Conservation (phyloP, 441 rosid genomes). For the Euphorbia corollata region DNA sequence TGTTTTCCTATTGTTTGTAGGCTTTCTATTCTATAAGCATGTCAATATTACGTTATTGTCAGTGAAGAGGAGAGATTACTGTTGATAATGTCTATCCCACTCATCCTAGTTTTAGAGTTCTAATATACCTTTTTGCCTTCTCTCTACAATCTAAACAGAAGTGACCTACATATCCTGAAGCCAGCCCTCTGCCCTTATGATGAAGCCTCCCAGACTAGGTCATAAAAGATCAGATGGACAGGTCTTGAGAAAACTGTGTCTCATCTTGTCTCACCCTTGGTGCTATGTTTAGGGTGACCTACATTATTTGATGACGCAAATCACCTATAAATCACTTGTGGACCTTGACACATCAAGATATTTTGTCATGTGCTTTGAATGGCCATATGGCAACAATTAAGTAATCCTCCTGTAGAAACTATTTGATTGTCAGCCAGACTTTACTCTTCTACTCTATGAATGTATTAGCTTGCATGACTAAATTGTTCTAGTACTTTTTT, state of each 20-base stretch:
- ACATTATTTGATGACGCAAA: conserved; percentile 30
- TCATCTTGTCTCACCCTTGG: conserved; percentile 29
- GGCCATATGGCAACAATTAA: conserved; percentile 14
- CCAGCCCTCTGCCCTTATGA: conserved; percentile 46
- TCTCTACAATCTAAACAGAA: conserved; percentile 71
- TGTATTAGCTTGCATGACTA: conserved; percentile 19
- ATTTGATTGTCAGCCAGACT: conserved; percentile 20
- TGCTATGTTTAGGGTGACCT: conserved; percentile 32
- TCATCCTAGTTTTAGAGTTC: conserved; percentile 32
- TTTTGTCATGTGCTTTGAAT: conserved; percentile 14
- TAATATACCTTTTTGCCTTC: conserved; percentile 43
- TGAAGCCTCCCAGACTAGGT: conserved; percentile 36
- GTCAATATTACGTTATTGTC: conserved; percentile 12
- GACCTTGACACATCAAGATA: conserved; percentile 25
- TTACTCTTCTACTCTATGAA: conserved; percentile 17
- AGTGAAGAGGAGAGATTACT: conserved; percentile 16
- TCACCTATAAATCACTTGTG: conserved; percentile 28
- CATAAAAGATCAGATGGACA: conserved; percentile 32
- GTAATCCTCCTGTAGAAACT: conserved; percentile 23
- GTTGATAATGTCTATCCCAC: conserved; percentile 26
- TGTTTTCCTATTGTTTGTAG: conserved; percentile 11
- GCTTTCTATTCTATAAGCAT: conserved; percentile 12
- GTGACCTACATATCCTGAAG: conserved; percentile 78
- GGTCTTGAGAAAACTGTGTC: conserved; percentile 27
- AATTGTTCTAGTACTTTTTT: conserved; percentile 20